These are phyloP conservation scores for Colletotrichum destructivum DNA, from an alignment of 2,329 filamentous ascomycete species.

Conservation along the genomic window DNA sequence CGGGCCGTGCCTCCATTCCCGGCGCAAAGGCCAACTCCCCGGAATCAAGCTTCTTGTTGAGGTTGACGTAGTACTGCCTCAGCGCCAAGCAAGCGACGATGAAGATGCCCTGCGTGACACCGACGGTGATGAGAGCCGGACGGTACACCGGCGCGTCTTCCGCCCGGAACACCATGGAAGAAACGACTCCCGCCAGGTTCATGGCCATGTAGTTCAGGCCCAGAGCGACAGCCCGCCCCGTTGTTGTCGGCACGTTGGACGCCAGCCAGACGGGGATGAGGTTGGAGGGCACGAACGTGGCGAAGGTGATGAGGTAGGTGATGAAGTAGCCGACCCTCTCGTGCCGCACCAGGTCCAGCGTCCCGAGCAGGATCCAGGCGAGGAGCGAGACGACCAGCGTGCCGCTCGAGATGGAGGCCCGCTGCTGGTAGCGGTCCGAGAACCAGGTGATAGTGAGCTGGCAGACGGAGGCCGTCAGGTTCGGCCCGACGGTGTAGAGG, in stretches of 20 bases:
- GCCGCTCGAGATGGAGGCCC: constrained; percentile 44
- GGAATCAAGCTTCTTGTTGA: too few relatives aligned
- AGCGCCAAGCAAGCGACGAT: too few relatives aligned
- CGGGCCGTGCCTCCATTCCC: too few relatives aligned
- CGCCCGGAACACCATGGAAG: too few relatives aligned
- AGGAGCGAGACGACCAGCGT: constrained; percentile 41
- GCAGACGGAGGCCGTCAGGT: constrained; percentile 44
- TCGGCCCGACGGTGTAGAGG: constrained; percentile 48
- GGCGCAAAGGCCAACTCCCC: too few relatives aligned
- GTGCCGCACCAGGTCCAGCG: constrained; percentile 17
- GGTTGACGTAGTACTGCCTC: too few relatives aligned
- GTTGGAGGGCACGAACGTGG: constrained; percentile 44
- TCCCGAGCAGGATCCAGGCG: constrained; percentile 45
- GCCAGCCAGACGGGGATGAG: constrained; percentile 33
- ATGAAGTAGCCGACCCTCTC: constrained; percentile 46
- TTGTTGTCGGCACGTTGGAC: not conserved
- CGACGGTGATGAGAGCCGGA: too few relatives aligned
- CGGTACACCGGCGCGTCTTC: too few relatives aligned
- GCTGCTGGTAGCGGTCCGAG: constrained; percentile 39
- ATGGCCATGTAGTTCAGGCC: too few relatives aligned
- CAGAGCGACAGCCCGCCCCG: too few relatives aligned
- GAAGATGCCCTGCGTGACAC: too few relatives aligned
- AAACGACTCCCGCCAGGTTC: too few relatives aligned
- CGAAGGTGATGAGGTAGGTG: constrained; percentile 46
- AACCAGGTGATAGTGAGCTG: constrained; percentile 42